A percentile compares a stretch with the other conserved stretches of the same genome.
Conservation (phyloP, 1,139 yeast species). For the Arxiozyma bovina region DNA sequence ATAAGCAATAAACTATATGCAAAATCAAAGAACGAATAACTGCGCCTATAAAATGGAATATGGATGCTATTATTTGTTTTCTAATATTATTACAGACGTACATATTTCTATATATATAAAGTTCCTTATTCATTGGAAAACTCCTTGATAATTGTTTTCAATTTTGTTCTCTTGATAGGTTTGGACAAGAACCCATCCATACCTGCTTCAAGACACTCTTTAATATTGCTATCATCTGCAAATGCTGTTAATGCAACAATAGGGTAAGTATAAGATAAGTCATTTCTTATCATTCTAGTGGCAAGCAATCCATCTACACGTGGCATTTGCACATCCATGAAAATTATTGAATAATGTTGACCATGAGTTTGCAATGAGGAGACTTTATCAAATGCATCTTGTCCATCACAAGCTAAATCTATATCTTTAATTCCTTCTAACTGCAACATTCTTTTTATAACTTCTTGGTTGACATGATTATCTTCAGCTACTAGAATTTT, state of each 20-base stretch:
- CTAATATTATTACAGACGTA: background rate
- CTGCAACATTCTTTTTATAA: constrained; percentile 72
- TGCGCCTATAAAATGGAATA: background rate
- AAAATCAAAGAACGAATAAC: background rate
- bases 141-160: constrained; percentile 40
- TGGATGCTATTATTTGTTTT: background rate
- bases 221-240: constrained; percentile 79
- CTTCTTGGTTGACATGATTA: constrained; percentile 84
- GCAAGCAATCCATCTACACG: constrained; percentile 80
- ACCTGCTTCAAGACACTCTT: constrained; percentile 70
- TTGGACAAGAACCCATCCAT: constrained; percentile 84
- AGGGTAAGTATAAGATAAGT: constrained; percentile 57
- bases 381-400: constrained; percentile 65
- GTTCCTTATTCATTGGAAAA: constrained; percentile 12
- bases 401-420: constrained; percentile 82
- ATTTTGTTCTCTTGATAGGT: constrained; percentile 67
- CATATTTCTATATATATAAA: background rate
- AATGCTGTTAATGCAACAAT: constrained; percentile 91
- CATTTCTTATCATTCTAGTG: constrained; percentile 60
- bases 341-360: constrained; percentile 56
- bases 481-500: constrained; percentile 89
- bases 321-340: constrained; percentile 98
- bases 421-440: constrained; percentile 68
- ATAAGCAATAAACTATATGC: background rate
- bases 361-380: constrained; percentile 37